Evolutionary conservation across 1,139 yeast genomes (phyloP), one percentile per base, ranked within the genome.

Genomic region (Kodamaea suecica): DNA sequence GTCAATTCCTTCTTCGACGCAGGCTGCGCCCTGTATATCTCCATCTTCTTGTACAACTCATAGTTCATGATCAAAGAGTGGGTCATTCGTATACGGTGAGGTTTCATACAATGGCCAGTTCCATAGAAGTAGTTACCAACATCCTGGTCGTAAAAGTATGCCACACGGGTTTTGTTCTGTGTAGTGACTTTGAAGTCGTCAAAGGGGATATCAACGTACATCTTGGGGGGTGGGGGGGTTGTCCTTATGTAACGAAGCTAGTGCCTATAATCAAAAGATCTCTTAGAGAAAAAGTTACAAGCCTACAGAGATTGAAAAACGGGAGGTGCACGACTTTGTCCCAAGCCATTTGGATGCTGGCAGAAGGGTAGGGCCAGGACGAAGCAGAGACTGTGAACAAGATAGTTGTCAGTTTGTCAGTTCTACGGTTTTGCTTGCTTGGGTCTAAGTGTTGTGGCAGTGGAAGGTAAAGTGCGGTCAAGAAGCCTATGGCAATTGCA

Each of bases 71-170:
- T 85, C 52, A 92, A 72, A 15, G 95, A 84, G 60, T 92, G 97
- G 10, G 97, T 95, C 97, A 90, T 90, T 76, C 97, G 82, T 70
- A 92, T 90, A 56, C 97, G 80, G 59, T 90, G 97, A 17, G 97
- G 97, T 56, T 92, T 92, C 97, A 90, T 90, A 36, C 97, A 96
- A 60, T 92, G 98, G 17, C 97, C 97, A 4, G 97, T 92, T 41
- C 97, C 97, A 57, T 92, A 92, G 34, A 96, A 95, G 63, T 90
- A 92, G 64, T 92, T 92, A 16, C 97, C 97, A 33, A 92, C 96
- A 58, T 92, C 97, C 28, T 95, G 70, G 45, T 69, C 75, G 44
- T 69, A 69, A 51, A 69, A 69, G 48, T 69, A 69, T 2, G 75
- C 73, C 42, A 69, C 72, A 28, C 75, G 48, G 40, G 64, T 68